Conservation (phyloP, 441 rosid species). For the Cnidoscolus chayamansa region DNA sequence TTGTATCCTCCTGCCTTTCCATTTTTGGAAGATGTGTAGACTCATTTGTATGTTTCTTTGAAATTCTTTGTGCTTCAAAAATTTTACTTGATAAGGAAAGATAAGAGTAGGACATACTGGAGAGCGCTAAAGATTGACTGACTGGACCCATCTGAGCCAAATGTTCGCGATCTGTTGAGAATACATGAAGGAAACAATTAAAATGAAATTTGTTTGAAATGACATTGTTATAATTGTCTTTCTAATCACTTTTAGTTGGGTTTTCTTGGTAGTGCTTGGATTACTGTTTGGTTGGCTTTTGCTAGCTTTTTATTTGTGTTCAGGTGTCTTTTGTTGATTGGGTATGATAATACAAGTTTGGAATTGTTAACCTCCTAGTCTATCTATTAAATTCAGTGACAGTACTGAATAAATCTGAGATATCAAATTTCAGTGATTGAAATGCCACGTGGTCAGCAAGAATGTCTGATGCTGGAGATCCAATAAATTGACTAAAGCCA, state of each 20-base stretch:
- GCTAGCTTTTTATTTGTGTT: not conserved
- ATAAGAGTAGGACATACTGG: conserved; percentile 70
- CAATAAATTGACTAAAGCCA: not conserved
- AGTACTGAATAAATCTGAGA: not conserved
- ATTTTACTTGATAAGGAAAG: conserved; percentile 89
- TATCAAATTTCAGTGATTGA: not conserved
- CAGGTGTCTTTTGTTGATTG: not conserved
- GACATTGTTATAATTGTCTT: not conserved
- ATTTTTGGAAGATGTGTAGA: conserved; percentile 17
- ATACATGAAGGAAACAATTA: conserved; percentile 78
- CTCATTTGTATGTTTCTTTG: conserved; percentile 25
- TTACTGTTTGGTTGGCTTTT: not conserved
- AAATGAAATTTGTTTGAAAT: too few relatives aligned
- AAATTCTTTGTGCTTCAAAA: conserved; percentile 43
- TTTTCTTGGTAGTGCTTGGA: not conserved
- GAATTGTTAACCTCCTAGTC: not conserved
- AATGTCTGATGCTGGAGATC: not conserved
- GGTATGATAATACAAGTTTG: not conserved
- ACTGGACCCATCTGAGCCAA: conserved; percentile 63
- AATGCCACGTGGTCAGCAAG: not conserved
- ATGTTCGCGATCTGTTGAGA: conserved; percentile 64
- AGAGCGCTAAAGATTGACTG: conserved; percentile 87
- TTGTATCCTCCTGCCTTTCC: not conserved
- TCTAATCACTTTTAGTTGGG: not conserved
- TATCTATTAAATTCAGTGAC: not conserved